Evolutionary conservation across 768 basidiomycete species (phyloP), one percentile per base, ranked within the genome.

Genomic region (Nevesoporus exiguus): DNA sequence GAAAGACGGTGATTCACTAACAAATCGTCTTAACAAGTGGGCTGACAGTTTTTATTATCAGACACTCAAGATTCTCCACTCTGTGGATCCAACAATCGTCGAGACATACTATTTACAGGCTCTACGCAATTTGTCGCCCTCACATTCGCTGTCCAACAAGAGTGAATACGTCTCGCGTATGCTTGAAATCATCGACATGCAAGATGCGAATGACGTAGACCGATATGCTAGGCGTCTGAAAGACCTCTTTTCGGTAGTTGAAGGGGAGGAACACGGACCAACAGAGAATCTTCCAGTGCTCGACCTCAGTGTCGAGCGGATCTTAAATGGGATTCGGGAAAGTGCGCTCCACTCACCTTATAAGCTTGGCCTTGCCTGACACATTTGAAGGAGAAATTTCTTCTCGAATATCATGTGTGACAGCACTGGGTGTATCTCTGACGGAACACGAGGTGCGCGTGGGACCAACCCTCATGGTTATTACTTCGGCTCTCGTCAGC

Each of bases 401-500:
- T 36, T 81, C 80, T 62, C 73, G 72, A 36, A 65, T 79, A 57
- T 70, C 71, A 22, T 79, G 74, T 52, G 68, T 76, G 37, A 76
- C 79, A 14, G 73, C 74, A 5, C 65, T 80, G 25, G 66, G 84
- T 49, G 72, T 79, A 4, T 68, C 73, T 29, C 61, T 83, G 9
- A 67, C 70, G 3, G 78, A 83, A 34, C 57, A 62, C 0, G 70
- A 73, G 17, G 56, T 61, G 24, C 61, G 61, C 15, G 59, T 72
- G n/a, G 79, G 81, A 14, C 79, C 86, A 11, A 90, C 87, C 1
- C 63, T 82, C 33, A 77, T 86, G 65, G 79, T 88, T 19, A 77
- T 92, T n/a, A 62, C 78, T n/a, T 75, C 83, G 9, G 90, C 90
- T 3, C 67, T 88, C 37, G 75, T 81, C n/a, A 79, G 77, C 54